These are phyloP conservation scores for Globomyces sp. DNA, from an alignment of 371 early-diverging fungal genomes.

Conservation along the genomic window DNA sequence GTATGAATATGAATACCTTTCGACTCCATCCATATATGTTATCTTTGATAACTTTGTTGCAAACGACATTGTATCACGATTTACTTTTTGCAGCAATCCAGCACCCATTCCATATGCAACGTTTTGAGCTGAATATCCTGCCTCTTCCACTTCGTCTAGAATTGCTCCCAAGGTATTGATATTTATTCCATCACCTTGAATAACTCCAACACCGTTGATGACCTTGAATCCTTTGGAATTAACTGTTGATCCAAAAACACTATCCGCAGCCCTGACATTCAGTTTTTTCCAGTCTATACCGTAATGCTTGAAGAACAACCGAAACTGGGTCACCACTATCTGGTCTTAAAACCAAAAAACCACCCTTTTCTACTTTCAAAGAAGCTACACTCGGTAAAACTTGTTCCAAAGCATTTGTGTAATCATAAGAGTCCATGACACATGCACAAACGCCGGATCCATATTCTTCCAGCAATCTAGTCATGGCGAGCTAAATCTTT, in stretches of 20 bases:
- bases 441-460: slow-evolving; percentile 74
- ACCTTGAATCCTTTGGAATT: slow-evolving; percentile 77
- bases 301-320: slow-evolving; percentile 61
- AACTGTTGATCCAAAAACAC: slow-evolving; percentile 61
- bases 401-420: slow-evolving; percentile 63
- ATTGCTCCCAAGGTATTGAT: slow-evolving; percentile 49
- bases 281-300: slow-evolving; percentile 39
- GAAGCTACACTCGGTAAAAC: slow-evolving; percentile 66
- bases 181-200: slow-evolving; percentile 83
- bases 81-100: slow-evolving; percentile 68
- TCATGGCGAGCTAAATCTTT: slow-evolving; percentile 56
- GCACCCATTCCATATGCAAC: slow-evolving; percentile 87
- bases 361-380: slow-evolving; percentile 60
- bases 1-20: slow-evolving; percentile 32
- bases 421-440: slow-evolving; percentile 72
- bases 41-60: slow-evolving; percentile 74
- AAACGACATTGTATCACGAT: slow-evolving; percentile 81
- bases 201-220: slow-evolving; percentile 52
- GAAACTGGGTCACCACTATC: slow-evolving; percentile 80
- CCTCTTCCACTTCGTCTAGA: slow-evolving; percentile 52
- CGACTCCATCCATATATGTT: slow-evolving; percentile 56
- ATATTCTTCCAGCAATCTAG: slow-evolving; percentile 57
- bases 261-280: slow-evolving; percentile 58
- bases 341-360: slow-evolving; percentile 75
- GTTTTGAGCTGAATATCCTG: slow-evolving; percentile 64